These are phyloP conservation scores for Aspergillus uvarum DNA, from an alignment of 2,329 filamentous ascomycete species.

Conservation along the genomic window DNA sequence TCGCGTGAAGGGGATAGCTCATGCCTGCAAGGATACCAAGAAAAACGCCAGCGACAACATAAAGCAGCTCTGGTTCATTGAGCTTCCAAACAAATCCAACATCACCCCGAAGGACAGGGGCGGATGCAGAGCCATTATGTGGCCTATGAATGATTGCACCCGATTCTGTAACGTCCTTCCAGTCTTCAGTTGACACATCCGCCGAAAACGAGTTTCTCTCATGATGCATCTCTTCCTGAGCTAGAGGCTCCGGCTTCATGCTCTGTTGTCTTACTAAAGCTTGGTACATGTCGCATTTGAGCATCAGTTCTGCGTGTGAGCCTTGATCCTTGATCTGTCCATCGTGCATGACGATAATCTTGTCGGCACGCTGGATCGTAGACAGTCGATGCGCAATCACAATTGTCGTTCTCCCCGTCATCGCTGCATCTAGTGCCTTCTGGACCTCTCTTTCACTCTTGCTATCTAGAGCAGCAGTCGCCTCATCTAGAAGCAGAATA, in stretches of 20 bases:
- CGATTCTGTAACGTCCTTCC: neutral
- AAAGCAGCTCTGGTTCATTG: constrained; percentile 2
- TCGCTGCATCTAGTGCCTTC: constrained; percentile 71
- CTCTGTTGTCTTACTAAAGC: constrained; percentile 26
- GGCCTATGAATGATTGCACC: neutral
- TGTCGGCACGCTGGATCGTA: constrained; percentile 44
- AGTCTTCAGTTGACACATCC: neutral
- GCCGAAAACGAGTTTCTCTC: neutral
- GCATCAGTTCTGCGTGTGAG: constrained; percentile 40
- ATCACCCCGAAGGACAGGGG: neutral
- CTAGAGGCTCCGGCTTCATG: constrained; percentile 42
- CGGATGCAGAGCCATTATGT: neutral
- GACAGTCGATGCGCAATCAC: constrained; percentile 47
- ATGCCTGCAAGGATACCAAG: constrained; percentile 12
- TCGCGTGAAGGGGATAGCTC: constrained; percentile 13
- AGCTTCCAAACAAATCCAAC: constrained; percentile 3
- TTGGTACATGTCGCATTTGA: constrained; percentile 1
- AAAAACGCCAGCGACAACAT: constrained; percentile 4
- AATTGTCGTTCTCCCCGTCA: constrained; percentile 51
- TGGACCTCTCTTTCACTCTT: constrained; percentile 84
- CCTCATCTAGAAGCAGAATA: constrained; percentile 83
- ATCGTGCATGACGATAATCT: constrained; percentile 44
- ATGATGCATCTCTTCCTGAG: constrained; percentile 4
- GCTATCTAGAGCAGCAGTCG: constrained; percentile 82
- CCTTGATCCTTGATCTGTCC: constrained; percentile 47